Percentiles rank a stretch among this genome's conserved stretches.
These are phyloP conservation scores for Mesembryanthemum crystallinum DNA, from an alignment of 148 eudicot genomes.

Conservation along the genomic window DNA sequence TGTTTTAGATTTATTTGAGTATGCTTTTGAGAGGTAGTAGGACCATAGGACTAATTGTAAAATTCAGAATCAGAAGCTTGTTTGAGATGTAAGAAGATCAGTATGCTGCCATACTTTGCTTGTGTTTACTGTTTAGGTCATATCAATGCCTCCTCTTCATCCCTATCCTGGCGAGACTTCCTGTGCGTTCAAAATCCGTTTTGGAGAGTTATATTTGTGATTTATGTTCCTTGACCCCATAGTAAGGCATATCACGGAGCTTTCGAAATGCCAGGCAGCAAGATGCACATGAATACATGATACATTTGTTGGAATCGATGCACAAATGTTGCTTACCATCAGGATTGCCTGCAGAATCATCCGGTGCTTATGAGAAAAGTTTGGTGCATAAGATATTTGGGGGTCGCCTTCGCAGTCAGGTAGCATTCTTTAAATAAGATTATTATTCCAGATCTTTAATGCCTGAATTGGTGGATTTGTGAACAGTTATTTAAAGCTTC, in stretches of 20 bases:
- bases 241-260: slow-evolving; percentile 73
- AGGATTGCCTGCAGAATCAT: slow-evolving; percentile 86
- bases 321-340: slow-evolving; percentile 90
- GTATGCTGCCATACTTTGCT: too few species aligned
- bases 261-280: slow-evolving; percentile 86
- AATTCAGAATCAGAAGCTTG: too few species aligned
- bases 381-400: slow-evolving; percentile 95
- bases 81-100: too few species aligned
- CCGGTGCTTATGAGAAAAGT: slow-evolving; percentile 87
- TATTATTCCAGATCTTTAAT: not conserved
- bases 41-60: too few species aligned
- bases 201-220: too few species aligned
- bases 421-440: slow-evolving; percentile 18
- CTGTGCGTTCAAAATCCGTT: not conserved
- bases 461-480: not conserved
- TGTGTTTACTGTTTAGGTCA: too few species aligned
- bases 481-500: too few species aligned
- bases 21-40: too few species aligned
- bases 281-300: slow-evolving; percentile 99
- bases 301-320: slow-evolving; percentile 89
- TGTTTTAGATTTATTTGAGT: too few species aligned
- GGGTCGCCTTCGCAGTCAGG: slow-evolving; percentile 90
- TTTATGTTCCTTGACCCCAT: slow-evolving; percentile 54
- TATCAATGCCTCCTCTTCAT: too few species aligned
- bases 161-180: not conserved